Evolutionary conservation across 2,329 filamentous ascomycete species (phyloP), one percentile per base, ranked within the genome.

Genomic region (Diaporthe humulicola): DNA sequence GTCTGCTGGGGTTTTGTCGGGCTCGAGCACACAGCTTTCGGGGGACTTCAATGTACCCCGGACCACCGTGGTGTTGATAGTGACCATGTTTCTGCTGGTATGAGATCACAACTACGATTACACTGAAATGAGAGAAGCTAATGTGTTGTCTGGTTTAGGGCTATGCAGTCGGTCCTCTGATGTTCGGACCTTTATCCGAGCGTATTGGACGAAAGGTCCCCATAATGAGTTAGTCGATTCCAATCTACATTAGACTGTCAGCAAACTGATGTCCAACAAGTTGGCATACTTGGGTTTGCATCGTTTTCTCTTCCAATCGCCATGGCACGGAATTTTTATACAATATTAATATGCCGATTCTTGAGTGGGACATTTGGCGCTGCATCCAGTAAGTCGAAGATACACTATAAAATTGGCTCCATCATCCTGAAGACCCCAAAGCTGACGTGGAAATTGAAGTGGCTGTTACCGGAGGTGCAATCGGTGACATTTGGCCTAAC

Each of bases 261-360:
- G 19, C 28, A 3, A 22, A 28, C 56, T 58, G 33, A 58, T 9
- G 2, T 7, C 1, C 0, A n/a, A 17, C 36, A 28, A 60, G 57
- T 60, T 60, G 57, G 57, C 17, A 60, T 60, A 40, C n/a, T 60
- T 28, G 57, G 57, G 3, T 60, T 60, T 38, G 57, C 57, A 3
- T 60, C 57, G 4, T 60, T 60, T 28, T 60, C 57, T 60, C 57
- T 60, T 40, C 57, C 57, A 17, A 60, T 60, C 6, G 57, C 57
- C 22, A 25, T 60, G 57, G 57, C 57, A 19, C 57, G 25, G 36
- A 60, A 60, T n/a, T 60, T 60, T n/a, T 60, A 40, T 22, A 60
- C 57, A 42, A 60, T 60, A 25, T 60, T 60, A 36, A 60, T 60
- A 42, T 60, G 36, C 14, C 57, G 57, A n/a, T 60, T 60, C n/a